These are phyloP conservation scores for Fusarium sp. DNA, from an alignment of 2,329 filamentous ascomycete species.

Conservation along the genomic window DNA sequence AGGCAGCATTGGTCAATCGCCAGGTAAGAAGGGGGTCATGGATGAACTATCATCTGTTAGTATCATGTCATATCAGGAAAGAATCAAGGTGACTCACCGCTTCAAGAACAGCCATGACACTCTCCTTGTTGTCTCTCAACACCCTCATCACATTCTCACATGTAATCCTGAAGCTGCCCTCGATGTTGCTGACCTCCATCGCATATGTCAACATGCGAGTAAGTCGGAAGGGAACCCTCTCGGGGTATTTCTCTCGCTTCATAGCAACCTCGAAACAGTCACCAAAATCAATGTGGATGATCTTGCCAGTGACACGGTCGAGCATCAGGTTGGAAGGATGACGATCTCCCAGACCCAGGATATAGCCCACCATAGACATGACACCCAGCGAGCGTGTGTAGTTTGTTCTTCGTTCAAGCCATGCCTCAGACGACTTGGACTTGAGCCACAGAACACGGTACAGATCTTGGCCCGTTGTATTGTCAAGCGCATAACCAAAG, in stretches of 20 bases:
- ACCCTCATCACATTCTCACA: slow-evolving; percentile 99
- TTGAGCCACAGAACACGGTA: slow-evolving; percentile 99
- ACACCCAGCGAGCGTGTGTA: slow-evolving; percentile 97
- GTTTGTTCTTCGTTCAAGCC: slow-evolving; percentile 97
- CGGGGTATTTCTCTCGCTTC: slow-evolving; percentile 99
- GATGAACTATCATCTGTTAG: slow-evolving; percentile 73
- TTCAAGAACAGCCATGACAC: slow-evolving; percentile 96
- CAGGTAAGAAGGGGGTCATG: slow-evolving; percentile 99
- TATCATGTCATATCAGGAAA: background rate
- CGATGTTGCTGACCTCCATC: slow-evolving; percentile 99
- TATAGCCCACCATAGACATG: slow-evolving; percentile 99
- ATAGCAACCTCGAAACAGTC: slow-evolving; percentile 99
- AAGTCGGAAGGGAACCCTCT: slow-evolving; percentile 95
- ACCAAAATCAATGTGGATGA: slow-evolving; percentile 98
- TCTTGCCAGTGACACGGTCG: slow-evolving; percentile 93
- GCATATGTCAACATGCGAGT: slow-evolving; percentile 99
- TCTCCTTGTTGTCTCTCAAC: slow-evolving; percentile 95
- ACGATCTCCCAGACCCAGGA: slow-evolving; percentile 92
- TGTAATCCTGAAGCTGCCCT: slow-evolving; percentile 96
- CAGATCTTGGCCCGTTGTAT: slow-evolving; percentile 97
- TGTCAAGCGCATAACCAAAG: slow-evolving; percentile 98
- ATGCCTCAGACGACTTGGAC: slow-evolving; percentile 96
- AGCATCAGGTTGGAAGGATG: slow-evolving; percentile 99
- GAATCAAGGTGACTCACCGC: slow-evolving; percentile 70
- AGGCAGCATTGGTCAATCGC: slow-evolving; percentile 75